A percentile compares a stretch with the other conserved stretches of the same genome.
These are phyloP conservation scores for Phytophthora hibernalis DNA, from an alignment of 352 stramenopile species.

Conservation along the genomic window DNA sequence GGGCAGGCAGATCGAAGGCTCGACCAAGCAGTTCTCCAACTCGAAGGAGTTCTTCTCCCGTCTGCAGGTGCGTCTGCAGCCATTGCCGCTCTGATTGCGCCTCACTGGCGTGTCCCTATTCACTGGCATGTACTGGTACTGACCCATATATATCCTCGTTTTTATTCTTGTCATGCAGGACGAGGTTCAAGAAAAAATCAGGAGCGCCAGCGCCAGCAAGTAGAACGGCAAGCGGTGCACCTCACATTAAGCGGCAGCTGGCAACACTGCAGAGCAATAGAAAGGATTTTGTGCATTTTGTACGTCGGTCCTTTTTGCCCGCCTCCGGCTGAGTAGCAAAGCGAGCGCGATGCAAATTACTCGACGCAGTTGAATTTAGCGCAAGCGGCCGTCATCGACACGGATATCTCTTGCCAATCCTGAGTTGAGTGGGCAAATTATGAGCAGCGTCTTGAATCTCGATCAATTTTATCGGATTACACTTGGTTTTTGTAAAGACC, in stretches of 20 bases:
- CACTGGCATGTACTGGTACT: constrained; percentile 13
- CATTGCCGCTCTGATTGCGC: constrained; percentile 12
- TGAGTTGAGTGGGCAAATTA: background rate
- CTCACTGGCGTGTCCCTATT: constrained; percentile 10
- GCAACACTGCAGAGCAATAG: constrained; percentile 31
- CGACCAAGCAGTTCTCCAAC: constrained; percentile 87
- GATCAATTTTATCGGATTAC: background rate
- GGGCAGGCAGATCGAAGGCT: constrained; percentile 85
- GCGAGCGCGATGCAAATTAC: background rate
- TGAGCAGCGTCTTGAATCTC: background rate
- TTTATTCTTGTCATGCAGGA: constrained; percentile 33
- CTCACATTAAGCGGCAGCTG: constrained; percentile 16
- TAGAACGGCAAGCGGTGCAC: constrained; percentile 32
- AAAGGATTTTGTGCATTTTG: constrained; percentile 47
- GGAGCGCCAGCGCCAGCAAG: constrained; percentile 36
- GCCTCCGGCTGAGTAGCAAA: background rate
- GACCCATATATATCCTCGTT: constrained; percentile 12
- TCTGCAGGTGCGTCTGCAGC: constrained; percentile 62
- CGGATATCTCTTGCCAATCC: background rate
- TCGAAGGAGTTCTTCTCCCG: constrained; percentile 89
- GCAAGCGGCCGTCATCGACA: constrained; percentile 8
- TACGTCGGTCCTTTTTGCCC: constrained; percentile 7
- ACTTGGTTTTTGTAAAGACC: constrained; percentile 17
- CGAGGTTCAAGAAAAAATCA: constrained; percentile 57
- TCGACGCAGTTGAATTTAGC: too few relatives aligned